Conservation (phyloP, 1,139 yeast genomes). For the Pichia terricola region DNA sequence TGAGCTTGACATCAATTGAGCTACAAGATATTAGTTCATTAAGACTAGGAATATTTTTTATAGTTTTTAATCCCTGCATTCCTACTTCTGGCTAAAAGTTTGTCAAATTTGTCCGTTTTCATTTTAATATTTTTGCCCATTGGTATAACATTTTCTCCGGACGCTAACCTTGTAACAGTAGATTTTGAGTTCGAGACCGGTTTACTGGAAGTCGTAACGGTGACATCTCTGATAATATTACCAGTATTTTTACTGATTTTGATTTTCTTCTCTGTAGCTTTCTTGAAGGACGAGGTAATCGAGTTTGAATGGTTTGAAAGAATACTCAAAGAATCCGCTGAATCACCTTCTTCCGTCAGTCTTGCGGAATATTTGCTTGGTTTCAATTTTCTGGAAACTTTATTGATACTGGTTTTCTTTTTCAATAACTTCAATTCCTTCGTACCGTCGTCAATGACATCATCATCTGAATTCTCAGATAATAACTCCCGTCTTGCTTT, state of each 20-base stretch:
- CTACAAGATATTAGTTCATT: too few species aligned
- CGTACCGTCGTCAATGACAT: constrained; percentile 22
- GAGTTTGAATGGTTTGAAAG: constrained; percentile 13
- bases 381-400: constrained; percentile 1
- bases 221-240: constrained; percentile 20
- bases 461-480: constrained; percentile 7
- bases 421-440: constrained; percentile 20
- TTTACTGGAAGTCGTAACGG: constrained; percentile 22
- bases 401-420: constrained; percentile 11
- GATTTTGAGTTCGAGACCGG: constrained; percentile 17
- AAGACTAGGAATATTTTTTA: too few species aligned
- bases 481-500: constrained; percentile 4
- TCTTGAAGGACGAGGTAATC: constrained; percentile 16
- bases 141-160: background rate
- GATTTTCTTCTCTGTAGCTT: constrained; percentile 10
- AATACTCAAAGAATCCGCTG: constrained; percentile 9
- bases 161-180: constrained; percentile 20
- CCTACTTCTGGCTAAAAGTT: constrained; percentile 15
- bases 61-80: constrained; percentile 10
- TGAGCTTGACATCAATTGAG: constrained; percentile 17
- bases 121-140: too few species aligned
- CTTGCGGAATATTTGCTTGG: background rate
- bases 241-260: constrained; percentile 19
- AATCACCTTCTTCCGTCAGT: constrained; percentile 2
- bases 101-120: constrained; percentile 16